phyloP scores from a whole-genome alignment of 345 rosid species.

The Euphorbia pulcherrima region DNA sequence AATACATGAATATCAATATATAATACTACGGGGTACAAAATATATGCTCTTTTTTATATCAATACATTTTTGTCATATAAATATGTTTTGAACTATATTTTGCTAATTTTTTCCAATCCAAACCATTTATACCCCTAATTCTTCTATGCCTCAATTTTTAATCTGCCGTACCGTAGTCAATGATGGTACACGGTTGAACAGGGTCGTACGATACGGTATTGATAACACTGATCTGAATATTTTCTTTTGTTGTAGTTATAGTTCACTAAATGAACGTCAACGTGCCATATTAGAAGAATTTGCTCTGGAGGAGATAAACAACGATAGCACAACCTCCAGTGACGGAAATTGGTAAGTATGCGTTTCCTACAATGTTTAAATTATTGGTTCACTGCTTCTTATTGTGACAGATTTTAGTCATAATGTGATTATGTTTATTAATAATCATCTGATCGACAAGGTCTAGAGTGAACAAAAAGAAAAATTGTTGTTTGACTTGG shows the following conservation, averaged over 20 bases:
- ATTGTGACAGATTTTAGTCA: background rate
- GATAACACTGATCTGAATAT: too few species aligned
- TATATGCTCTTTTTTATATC: too few species aligned
- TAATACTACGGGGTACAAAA: too few species aligned
- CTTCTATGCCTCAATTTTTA: too few species aligned
- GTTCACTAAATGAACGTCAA: slow-evolving; percentile 66
- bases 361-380: slow-evolving; percentile 11
- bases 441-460: background rate
- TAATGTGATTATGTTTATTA: background rate
- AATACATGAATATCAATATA: too few species aligned
- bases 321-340: slow-evolving; percentile 32
- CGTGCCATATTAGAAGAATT: slow-evolving; percentile 79
- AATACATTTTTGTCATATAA: too few species aligned
- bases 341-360: slow-evolving; percentile 63
- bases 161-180: too few species aligned
- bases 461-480: background rate
- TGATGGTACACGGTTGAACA: too few species aligned
- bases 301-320: slow-evolving; percentile 71
- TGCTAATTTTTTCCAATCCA: too few species aligned
- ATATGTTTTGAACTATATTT: too few species aligned
- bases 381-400: slow-evolving; percentile 4
- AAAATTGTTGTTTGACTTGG: slow-evolving; percentile 1
- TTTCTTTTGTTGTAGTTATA: slow-evolving; percentile 22
- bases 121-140: too few species aligned
- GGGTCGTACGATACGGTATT: too few species aligned